A percentile compares a stretch with the other conserved stretches of the same genome.
These are phyloP conservation scores for Cladobotryum mycophilum DNA, from an alignment of 2,329 filamentous ascomycete genomes.

Conservation along the genomic window DNA sequence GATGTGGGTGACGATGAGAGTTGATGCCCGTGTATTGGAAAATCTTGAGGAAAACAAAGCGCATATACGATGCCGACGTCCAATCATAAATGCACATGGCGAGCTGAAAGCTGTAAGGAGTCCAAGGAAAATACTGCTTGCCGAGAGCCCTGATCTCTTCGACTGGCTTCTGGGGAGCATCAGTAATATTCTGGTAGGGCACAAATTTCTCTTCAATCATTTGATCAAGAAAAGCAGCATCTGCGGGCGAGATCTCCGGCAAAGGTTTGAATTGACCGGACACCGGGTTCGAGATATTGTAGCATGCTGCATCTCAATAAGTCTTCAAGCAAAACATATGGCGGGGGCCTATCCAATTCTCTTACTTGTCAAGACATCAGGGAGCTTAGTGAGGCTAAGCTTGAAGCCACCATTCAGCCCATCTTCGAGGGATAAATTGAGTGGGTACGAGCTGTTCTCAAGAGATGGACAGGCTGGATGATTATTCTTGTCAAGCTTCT, in stretches of 20 bases:
- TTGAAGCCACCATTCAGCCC: background rate
- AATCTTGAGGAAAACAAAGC: slow-evolving; percentile 9
- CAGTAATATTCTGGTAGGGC: slow-evolving; percentile 8
- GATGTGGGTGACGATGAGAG: background rate
- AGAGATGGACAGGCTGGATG: slow-evolving; percentile 1
- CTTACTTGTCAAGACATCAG: slow-evolving; percentile 1
- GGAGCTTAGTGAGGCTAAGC: background rate
- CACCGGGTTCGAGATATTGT: background rate
- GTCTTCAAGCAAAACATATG: too few relatives aligned
- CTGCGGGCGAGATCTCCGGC: slow-evolving; percentile 1
- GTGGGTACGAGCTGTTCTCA: background rate
- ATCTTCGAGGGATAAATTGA: background rate
- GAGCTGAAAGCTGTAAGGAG: slow-evolving; percentile 8
- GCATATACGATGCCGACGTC: slow-evolving; percentile 8
- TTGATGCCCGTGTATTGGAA: slow-evolving; percentile 8
- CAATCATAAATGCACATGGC: slow-evolving; percentile 11
- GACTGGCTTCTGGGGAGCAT: background rate
- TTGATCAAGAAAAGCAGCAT: slow-evolving; percentile 1
- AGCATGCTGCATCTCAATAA: slow-evolving; percentile 1
- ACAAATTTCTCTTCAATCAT: slow-evolving; percentile 9
- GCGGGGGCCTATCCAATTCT: background rate
- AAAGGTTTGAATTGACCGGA: slow-evolving; percentile 4
- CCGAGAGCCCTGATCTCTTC: slow-evolving; percentile 9
- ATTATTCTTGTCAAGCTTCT: background rate
- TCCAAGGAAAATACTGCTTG: slow-evolving; percentile 9